phyloP scores from a whole-genome alignment of 164 flowering plant species.

The Chimonanthus salicifolius region DNA sequence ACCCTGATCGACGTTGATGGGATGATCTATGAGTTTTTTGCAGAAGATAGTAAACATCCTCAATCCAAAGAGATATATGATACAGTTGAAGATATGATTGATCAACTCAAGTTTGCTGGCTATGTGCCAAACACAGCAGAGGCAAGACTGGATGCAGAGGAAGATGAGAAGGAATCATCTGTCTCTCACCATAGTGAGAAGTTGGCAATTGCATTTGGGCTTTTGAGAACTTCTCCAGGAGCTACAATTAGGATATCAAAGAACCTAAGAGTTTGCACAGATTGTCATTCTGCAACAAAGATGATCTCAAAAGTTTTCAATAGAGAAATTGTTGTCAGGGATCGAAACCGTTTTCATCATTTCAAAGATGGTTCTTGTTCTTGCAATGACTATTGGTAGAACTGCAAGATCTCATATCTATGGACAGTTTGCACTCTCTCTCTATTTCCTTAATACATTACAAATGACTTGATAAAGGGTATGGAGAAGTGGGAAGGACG shows the following conservation, averaged over 20 bases:
- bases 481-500: no score
- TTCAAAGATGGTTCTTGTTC: conserved; percentile 48
- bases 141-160: conserved; percentile 39
- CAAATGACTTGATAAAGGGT: no score
- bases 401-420: not conserved
- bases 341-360: conserved; percentile 47
- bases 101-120: conserved; percentile 30
- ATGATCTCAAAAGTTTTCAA: conserved; percentile 36
- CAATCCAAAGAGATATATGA: conserved; percentile 24
- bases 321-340: conserved; percentile 50
- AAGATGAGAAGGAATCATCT: conserved; percentile 39
- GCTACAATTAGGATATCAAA: conserved; percentile 41
- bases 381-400: conserved; percentile 49
- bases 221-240: conserved; percentile 35
- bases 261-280: conserved; percentile 44
- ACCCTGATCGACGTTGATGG: conserved; percentile 40
- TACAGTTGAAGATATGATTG: conserved; percentile 23
- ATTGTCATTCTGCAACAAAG: conserved; percentile 43
- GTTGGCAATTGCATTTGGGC: conserved; percentile 48
- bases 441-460: no score
- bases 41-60: conserved; percentile 29
- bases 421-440: no score
- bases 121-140: conserved; percentile 30
- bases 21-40: conserved; percentile 34
- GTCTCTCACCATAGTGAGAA: conserved; percentile 48